A percentile compares a stretch with the other conserved stretches of the same genome.
Conservation (phyloP, 2,329 filamentous ascomycete species). For the Metarhizium rileyi region DNA sequence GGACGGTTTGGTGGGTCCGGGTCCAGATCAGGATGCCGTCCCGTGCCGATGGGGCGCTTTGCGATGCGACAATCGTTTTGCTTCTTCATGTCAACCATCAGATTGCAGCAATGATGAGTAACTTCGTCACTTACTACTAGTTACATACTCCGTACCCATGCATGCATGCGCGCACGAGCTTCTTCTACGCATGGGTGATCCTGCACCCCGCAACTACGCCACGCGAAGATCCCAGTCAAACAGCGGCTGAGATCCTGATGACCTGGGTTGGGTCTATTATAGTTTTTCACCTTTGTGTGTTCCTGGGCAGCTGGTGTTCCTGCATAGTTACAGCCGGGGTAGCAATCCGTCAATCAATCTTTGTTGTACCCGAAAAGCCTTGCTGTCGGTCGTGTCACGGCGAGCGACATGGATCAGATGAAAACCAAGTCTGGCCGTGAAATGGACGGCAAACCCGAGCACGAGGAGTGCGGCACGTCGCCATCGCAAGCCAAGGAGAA, state of each 20-base stretch:
- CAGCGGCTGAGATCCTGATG: neutral
- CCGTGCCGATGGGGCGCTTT: too few species aligned
- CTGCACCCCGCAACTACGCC: neutral
- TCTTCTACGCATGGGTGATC: neutral
- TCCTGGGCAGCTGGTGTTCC: neutral
- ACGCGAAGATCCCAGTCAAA: neutral
- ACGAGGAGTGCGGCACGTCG: constrained; percentile 11
- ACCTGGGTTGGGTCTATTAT: neutral
- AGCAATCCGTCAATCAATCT: neutral
- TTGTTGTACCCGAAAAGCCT: too few species aligned
- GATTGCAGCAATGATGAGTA: too few species aligned
- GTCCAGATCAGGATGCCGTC: too few species aligned
- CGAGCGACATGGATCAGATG: constrained; percentile 1
- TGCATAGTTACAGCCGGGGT: neutral
- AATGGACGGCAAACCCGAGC: constrained; percentile 12
- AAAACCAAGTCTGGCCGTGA: constrained; percentile 4
- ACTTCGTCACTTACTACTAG: too few species aligned
- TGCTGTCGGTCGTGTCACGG: neutral
- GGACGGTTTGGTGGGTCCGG: neutral
- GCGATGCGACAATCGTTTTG: too few species aligned
- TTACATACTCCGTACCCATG: too few species aligned
- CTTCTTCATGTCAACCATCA: too few species aligned
- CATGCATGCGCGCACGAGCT: too few species aligned
- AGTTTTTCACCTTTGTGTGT: neutral
- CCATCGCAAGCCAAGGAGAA: constrained; percentile 5